A percentile compares a stretch with the other conserved stretches of the same genome.
These are phyloP conservation scores for Plasmodium chabaudi DNA, from an alignment of 169 alveolate genomes.

Conservation along the genomic window DNA sequence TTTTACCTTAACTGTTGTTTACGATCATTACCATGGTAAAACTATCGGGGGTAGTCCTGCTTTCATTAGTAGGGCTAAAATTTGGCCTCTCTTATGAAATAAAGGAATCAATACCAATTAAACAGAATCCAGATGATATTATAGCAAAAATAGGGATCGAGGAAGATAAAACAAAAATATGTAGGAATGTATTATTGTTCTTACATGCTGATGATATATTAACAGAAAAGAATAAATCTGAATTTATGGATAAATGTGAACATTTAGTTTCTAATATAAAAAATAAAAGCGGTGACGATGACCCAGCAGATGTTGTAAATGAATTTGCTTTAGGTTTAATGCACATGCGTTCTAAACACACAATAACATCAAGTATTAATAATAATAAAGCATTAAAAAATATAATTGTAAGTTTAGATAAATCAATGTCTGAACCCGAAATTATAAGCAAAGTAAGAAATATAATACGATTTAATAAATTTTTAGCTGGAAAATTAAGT, in stretches of 20 bases:
- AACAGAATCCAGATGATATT: background rate
- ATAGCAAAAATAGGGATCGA: slow-evolving; percentile 8
- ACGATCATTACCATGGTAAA: too few species aligned
- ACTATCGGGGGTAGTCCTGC: too few species aligned
- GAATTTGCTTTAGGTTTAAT: slow-evolving; percentile 26
- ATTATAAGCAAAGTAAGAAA: slow-evolving; percentile 8
- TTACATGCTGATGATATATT: slow-evolving; percentile 8
- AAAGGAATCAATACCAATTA: background rate
- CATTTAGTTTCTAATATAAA: background rate
- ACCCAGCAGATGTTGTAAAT: background rate
- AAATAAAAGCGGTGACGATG: background rate
- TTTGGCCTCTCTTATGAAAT: background rate
- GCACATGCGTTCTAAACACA: slow-evolving; percentile 13
- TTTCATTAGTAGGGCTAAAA: too few species aligned
- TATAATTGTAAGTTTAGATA: slow-evolving; percentile 1
- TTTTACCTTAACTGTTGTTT: too few species aligned
- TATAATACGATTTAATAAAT: slow-evolving; percentile 15
- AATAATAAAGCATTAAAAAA: slow-evolving; percentile 3
- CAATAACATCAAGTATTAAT: background rate
- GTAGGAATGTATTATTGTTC: slow-evolving; percentile 1
- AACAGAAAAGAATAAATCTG: background rate
- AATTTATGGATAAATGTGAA: slow-evolving; percentile 12
- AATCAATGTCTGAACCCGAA: background rate
- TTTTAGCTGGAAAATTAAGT: slow-evolving; percentile 3
- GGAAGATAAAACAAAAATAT: slow-evolving; percentile 3